Base-by-base conservation (phyloP, 495 filamentous ascomycete genomes). In the Chaetomium fimeti region DNA sequence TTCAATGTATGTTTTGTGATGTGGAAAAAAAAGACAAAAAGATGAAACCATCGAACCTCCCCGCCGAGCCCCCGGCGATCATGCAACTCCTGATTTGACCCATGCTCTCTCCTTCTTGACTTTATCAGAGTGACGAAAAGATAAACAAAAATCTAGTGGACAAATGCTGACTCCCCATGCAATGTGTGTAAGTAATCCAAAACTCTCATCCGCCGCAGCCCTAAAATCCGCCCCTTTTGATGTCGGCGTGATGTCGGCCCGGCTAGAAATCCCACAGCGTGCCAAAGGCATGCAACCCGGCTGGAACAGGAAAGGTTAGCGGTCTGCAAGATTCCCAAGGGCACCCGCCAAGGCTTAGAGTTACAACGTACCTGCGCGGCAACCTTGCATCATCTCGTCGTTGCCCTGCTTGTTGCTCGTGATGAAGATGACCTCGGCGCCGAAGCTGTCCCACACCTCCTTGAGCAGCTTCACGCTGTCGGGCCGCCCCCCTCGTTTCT, bases 391-490 rank as follows among this genome's bases (percentile, higher is more conserved):
- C 76, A 80, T 78, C 71, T 80, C 78, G 61, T 78, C 77, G 57
- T 80, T 80, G 24, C 78, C 78, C 60, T 74, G 70, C 74, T 56
- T 75, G 64, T 80, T 80, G 61, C 76, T 78, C 0, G 78, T 79
- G 62, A 80, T 80, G 71, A 80, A 80, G 65, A 80, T 79, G 55
- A 80, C 78, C 68, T 80, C 78, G 25, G 78, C 78, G 56, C 74
- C 76, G 64, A 76, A 80, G 62, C 72, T 77, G 52, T 63, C 64
- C 76, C 76, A 80, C 32, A 75, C 76, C 47, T 77, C 76, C 67
- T 74, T 76, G 60, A 80, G 72, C 15, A 80, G 72, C 64, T 74
- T 60, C 58, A 80, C 65, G 8, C 72, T 75, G 69, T 80, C 73
- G 24, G 78, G 78, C 40, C 78, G 69, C 16, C 78, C 76, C 45